Percentiles rank a stretch among this genome's conserved stretches.
Evolutionary conservation across 2,329 filamentous ascomycete genomes (phyloP).

Genomic region (Teratosphaeria destructans): DNA sequence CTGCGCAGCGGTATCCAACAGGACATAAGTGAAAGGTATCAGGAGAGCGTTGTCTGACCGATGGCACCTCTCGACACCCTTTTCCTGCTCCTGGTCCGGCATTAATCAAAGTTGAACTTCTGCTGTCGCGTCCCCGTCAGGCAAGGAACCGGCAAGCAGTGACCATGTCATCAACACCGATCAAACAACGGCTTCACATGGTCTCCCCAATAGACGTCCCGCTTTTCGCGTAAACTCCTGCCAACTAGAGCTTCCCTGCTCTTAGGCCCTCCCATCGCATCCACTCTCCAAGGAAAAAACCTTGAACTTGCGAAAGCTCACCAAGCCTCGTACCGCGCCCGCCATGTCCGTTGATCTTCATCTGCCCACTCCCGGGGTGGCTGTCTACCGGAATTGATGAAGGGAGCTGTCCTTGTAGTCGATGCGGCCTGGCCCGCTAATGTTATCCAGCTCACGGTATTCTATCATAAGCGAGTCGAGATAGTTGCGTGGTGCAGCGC

Average conservation of each 20-base stretch:
- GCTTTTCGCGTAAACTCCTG: background rate
- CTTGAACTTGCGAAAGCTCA: background rate
- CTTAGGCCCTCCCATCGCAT: background rate
- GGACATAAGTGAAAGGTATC: no score
- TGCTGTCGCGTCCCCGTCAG: background rate
- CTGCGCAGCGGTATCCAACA: no score
- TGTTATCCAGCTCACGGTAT: background rate
- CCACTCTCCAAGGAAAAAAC: background rate
- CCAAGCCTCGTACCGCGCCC: background rate
- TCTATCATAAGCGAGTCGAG: background rate
- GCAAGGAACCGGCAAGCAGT: background rate
- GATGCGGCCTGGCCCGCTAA: background rate
- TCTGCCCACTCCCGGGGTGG: background rate
- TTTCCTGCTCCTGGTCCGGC: no score
- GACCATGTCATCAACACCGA: background rate
- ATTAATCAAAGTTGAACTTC: no score
- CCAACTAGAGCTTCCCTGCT: background rate
- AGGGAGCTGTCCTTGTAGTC: background rate
- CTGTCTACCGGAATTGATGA: background rate
- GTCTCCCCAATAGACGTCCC: background rate
- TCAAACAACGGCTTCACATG: background rate
- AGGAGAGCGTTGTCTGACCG: no score
- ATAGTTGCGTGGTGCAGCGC: background rate
- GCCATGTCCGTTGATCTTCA: background rate
- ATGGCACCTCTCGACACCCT: no score